These are phyloP conservation scores for Diversispora eburnea DNA, from an alignment of 192 early-diverging fungal genomes.

Conservation along the genomic window DNA sequence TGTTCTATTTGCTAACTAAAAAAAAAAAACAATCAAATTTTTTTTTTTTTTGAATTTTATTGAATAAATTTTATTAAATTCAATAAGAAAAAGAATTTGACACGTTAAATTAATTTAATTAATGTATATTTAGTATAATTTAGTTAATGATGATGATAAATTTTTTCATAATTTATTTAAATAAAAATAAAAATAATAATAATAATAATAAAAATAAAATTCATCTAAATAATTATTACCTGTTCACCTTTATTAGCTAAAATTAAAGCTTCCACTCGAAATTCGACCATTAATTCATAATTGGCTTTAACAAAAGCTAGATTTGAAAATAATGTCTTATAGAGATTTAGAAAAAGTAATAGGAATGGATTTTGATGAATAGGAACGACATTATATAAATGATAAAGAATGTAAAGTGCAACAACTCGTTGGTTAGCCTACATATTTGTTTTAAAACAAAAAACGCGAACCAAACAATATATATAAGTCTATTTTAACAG, in stretches of 20 bases:
- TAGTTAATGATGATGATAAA: background rate
- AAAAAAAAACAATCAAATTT: too few species aligned
- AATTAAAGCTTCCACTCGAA: conserved; percentile 17
- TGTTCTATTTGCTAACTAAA: conserved; percentile 21
- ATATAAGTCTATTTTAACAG: background rate
- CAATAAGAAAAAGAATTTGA: background rate
- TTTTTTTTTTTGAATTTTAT: background rate
- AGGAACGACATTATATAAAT: conserved; percentile 23
- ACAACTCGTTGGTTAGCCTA: conserved; percentile 25
- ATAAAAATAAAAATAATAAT: background rate
- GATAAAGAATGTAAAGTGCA: conserved; percentile 23
- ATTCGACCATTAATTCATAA: conserved; percentile 28
- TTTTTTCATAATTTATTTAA: background rate
- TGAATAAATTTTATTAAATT: background rate
- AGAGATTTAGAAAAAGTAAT: conserved; percentile 22
- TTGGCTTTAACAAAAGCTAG: background rate
- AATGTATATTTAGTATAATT: background rate
- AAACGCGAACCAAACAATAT: background rate
- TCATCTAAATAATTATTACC: background rate
- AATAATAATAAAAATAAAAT: background rate
- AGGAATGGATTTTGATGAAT: conserved; percentile 26
- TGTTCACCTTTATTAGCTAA: conserved; percentile 18
- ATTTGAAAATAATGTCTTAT: conserved; percentile 24
- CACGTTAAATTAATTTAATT: background rate
- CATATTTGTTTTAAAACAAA: background rate